Evolutionary conservation across 768 basidiomycete species (phyloP), one percentile per base, ranked within the genome.

Genomic region (Kwoniella dendrophila): DNA sequence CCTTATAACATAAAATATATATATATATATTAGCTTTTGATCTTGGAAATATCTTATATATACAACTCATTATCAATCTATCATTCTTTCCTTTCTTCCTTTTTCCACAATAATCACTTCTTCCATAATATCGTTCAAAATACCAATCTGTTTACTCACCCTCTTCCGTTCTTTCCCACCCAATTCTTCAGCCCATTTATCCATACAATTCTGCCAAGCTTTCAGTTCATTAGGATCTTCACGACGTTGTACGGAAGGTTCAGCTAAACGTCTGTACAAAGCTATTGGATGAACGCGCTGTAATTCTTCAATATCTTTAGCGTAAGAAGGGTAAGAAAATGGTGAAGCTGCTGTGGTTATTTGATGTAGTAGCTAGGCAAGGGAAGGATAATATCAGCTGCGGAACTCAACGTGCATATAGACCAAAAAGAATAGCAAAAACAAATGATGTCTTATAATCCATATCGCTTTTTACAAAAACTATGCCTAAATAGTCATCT

Each of bases 121-220:
- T n/a, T n/a, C n/a, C n/a, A n/a, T n/a, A n/a, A n/a, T n/a, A n/a
- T n/a, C n/a, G n/a, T n/a, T n/a, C n/a, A n/a, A n/a, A n/a, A n/a
- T n/a, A n/a, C n/a, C n/a, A n/a, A n/a, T n/a, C n/a, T n/a, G n/a
- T 29, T 16, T 16, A 70, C 74, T 58, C 60, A 76, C 77, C 41
- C 64, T 59, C 38, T 71, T 69, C 64, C 76, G 77, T 59, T 79
- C 78, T 58, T 71, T 65, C 12, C 71, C 73, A 11, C 73, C 78
- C 29, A 77, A 55, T 63, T 79, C 78, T 55, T 79, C 76, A 22
- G 69, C 74, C 78, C 78, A 79, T 50, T 75, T 69, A 55, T 77
- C 75, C 78, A 79, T 79, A 57, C 78, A 79, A 22, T 66, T 67
- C 47, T 60, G 58, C 78, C 78, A 79, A 16, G 72, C 65, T 40